Conservation (phyloP, 108 stramenopile species). For the Cylindrotheca fusiformis region DNA sequence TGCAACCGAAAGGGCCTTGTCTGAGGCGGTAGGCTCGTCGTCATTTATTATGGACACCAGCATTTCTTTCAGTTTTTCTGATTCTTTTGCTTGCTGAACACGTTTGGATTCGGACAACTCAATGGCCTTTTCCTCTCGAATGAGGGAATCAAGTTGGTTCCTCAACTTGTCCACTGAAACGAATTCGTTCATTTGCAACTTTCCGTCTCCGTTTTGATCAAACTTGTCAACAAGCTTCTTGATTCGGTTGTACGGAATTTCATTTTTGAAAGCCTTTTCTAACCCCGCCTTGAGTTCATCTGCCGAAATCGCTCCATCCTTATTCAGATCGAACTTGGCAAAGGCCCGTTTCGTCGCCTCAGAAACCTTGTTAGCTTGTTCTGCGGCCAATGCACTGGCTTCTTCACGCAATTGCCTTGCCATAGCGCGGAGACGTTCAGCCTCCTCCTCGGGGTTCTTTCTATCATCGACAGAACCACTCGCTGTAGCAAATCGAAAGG, state of each 20-base stretch:
- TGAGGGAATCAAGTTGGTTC: constrained; percentile 46
- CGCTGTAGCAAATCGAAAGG: no score
- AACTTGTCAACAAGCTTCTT: constrained; percentile 48
- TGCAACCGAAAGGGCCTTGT: constrained; percentile 44
- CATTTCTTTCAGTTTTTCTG: constrained; percentile 30
- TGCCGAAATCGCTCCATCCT: constrained; percentile 49
- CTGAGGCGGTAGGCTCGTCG: constrained; percentile 40
- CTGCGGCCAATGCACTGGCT: constrained; percentile 50
- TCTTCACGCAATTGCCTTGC: constrained; percentile 60
- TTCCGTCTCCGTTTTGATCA: constrained; percentile 54
- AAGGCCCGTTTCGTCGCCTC: constrained; percentile 50
- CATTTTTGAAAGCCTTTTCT: constrained; percentile 57
- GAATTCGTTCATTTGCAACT: constrained; percentile 55
- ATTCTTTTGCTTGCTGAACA: constrained; percentile 26
- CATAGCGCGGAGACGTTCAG: constrained; percentile 44
- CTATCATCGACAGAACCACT: no score
- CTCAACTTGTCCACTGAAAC: constrained; percentile 48
- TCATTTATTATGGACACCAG: constrained; percentile 54
- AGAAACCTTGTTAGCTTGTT: constrained; percentile 52
- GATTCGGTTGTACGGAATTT: constrained; percentile 44
- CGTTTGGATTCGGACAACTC: constrained; percentile 30
- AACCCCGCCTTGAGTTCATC: constrained; percentile 56
- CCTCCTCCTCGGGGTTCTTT: constrained; percentile 61
- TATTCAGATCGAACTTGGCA: constrained; percentile 50
- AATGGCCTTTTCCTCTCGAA: constrained; percentile 46